Conservation (phyloP, 495 filamentous ascomycete genomes). For the Aspergillus biplanus region DNA sequence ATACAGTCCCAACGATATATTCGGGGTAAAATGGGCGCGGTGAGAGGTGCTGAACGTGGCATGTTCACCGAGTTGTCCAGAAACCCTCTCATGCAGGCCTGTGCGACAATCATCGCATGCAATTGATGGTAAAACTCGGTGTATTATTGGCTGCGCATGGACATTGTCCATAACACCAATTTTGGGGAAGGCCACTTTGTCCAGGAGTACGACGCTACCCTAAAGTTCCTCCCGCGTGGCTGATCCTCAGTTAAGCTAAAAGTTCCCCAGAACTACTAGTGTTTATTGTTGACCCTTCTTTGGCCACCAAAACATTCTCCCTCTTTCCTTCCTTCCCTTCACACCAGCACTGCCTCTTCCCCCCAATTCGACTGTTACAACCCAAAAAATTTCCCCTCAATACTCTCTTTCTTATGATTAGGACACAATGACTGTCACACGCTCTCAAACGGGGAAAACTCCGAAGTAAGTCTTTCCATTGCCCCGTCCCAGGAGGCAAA, state of each 20-base stretch:
- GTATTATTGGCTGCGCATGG: neutral
- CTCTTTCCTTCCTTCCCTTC: conserved; percentile 21
- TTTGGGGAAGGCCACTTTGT: conserved; percentile 2
- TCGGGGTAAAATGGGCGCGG: no score
- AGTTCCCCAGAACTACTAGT: conserved; percentile 14
- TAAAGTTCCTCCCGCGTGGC: conserved; percentile 7
- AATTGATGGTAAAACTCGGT: neutral
- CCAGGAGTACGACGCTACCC: neutral
- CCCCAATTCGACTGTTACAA: neutral
- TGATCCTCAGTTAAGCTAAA: conserved; percentile 12
- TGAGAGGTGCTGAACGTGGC: conserved; percentile 1
- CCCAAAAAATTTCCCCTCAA: neutral
- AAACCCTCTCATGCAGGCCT: neutral
- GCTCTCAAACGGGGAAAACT: conserved; percentile 55
- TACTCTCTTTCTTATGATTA: conserved; percentile 27
- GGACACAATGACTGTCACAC: conserved; percentile 48
- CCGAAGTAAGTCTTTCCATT: conserved; percentile 45
- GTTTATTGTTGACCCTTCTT: conserved; percentile 18
- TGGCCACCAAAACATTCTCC: conserved; percentile 19
- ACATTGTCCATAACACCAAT: neutral
- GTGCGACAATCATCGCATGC: neutral
- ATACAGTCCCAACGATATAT: no score
- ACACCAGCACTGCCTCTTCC: conserved; percentile 22
- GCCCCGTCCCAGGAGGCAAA: conserved; percentile 25
- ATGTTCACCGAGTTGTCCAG: neutral